Evolutionary conservation across 495 filamentous ascomycete species (phyloP).

Genomic region (Staphylotrichum tortipilum): DNA sequence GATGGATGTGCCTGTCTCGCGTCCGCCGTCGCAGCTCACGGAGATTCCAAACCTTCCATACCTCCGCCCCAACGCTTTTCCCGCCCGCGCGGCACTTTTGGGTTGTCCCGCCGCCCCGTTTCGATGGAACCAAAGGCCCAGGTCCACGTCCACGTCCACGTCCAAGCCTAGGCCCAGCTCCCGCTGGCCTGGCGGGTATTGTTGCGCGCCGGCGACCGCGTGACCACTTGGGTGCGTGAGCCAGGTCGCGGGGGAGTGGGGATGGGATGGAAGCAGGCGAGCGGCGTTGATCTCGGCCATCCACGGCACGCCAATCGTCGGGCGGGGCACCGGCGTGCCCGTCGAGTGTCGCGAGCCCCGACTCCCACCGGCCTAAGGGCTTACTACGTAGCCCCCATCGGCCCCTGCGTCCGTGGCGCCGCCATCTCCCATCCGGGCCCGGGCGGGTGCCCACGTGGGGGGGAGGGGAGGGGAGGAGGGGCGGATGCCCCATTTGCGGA

Average conservation of each 20-base stretch:
- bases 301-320: not conserved
- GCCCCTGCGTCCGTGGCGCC: conserved; percentile 1
- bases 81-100: not conserved
- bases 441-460: conserved; percentile 6
- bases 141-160: no score
- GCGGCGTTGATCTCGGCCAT: not conserved
- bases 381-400: not conserved
- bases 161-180: no score
- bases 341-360: not conserved
- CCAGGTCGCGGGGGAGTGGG: not conserved
- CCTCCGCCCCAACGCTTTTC: not conserved
- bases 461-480: no score
- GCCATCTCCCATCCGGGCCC: not conserved
- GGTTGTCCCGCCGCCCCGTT: not conserved
- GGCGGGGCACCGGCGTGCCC: not conserved
- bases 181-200: not conserved
- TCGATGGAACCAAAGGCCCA: not conserved
- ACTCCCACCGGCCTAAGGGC: not conserved
- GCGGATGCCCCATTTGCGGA: not conserved
- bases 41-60: not conserved
- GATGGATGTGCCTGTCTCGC: not conserved
- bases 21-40: conserved; percentile 3
- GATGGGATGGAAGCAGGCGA: not conserved
- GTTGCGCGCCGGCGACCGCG: no score
- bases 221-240: no score